A percentile compares a stretch with the other conserved stretches of the same genome.
phyloP scores from a whole-genome alignment of 1,284 basidiomycete species.

The Fomes fomentarius region DNA sequence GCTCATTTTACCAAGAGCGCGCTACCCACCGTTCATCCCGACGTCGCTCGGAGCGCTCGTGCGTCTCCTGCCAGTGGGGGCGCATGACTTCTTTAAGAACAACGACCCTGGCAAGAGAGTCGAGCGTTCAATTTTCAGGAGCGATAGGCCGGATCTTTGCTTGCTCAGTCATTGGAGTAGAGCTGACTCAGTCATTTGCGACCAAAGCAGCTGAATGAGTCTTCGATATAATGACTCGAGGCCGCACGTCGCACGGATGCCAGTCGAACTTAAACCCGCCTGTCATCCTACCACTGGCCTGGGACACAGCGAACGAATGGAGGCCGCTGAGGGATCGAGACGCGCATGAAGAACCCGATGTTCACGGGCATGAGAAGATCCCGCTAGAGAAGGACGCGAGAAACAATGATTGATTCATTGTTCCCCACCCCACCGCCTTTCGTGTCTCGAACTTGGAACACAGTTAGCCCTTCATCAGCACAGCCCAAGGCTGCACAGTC shows the following conservation, averaged over 20 bases:
- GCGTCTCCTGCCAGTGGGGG: conserved; percentile 9
- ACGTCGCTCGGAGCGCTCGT: conserved; percentile 23
- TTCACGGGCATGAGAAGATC: not conserved
- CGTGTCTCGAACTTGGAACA: not conserved
- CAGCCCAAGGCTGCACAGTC: not conserved
- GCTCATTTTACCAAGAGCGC: no score
- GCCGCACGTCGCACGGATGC: no score
- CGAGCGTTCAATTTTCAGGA: not conserved
- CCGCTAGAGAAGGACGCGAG: not conserved
- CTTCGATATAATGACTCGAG: no score
- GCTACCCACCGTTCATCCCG: no score
- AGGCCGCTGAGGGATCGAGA: not conserved
- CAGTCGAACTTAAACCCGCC: no score
- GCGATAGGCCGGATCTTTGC: conserved; percentile 20
- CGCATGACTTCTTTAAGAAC: conserved; percentile 19
- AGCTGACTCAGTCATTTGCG: no score
- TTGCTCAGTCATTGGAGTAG: conserved; percentile 11
- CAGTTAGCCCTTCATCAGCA: not conserved
- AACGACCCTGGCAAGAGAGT: conserved; percentile 7
- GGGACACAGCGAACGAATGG: not conserved
- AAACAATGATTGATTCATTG: no score
- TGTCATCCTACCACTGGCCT: no score
- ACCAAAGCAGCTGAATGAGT: no score
- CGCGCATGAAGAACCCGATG: not conserved
- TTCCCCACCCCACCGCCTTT: not conserved